Conservation (phyloP, 2,329 filamentous ascomycete species). For the Xylaria sp. region DNA sequence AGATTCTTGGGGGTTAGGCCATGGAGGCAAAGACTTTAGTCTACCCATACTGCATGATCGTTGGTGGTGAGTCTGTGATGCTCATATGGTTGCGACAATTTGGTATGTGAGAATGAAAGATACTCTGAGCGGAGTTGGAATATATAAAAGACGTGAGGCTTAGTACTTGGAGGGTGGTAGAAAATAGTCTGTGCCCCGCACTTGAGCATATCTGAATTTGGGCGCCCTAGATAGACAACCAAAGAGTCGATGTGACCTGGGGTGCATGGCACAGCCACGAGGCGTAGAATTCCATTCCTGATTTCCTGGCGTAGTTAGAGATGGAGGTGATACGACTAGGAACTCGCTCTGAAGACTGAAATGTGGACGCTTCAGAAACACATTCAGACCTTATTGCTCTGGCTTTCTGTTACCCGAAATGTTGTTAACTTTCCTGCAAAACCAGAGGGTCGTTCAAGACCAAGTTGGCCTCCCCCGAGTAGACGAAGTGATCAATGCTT, state of each 20-base stretch:
- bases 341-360: neutral
- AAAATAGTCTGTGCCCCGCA: too few species aligned
- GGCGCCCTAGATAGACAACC: too few species aligned
- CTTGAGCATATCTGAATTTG: too few species aligned
- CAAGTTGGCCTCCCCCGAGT: neutral
- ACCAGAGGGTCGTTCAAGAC: neutral
- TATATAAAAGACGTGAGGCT: too few species aligned
- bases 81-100: neutral
- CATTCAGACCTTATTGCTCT: neutral
- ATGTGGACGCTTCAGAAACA: neutral
- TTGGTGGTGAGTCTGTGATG: too few species aligned
- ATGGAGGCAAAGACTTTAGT: conserved; percentile 7
- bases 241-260: neutral
- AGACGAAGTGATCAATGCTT: neutral
- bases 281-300: neutral
- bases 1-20: conserved; percentile 13
- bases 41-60: conserved; percentile 2
- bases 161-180: too few species aligned
- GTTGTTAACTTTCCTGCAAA: neutral
- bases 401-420: neutral
- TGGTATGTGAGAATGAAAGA: neutral
- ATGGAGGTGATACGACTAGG: neutral
- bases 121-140: too few species aligned
- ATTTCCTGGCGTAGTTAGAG: too few species aligned
- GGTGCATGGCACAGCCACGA: conserved; percentile 5